Evolutionary conservation across 208 protist species (phyloP), one percentile per base, ranked within the genome.

Genomic region (Trypanosoma grayi): DNA sequence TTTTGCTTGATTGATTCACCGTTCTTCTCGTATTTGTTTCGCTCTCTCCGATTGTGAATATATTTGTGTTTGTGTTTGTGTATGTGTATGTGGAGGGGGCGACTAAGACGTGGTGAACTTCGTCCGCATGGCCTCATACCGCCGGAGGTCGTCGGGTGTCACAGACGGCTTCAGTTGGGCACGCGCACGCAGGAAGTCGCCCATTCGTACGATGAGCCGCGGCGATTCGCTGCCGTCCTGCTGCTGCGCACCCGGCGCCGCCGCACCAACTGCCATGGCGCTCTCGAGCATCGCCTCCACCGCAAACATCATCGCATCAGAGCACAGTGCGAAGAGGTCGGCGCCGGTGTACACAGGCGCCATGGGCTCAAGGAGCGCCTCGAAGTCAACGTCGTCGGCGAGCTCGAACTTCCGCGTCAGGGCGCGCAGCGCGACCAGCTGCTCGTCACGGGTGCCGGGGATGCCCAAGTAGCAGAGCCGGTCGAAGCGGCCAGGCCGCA

Each of bases 291-390:
- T 71, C 31, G 97, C 86, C 28, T 95, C 77, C n/a, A 99, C 86
- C 14, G 97, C 93, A 56, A 85, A 80, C 75, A 98, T 92, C 73
- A 97, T 93, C 3, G 97, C 96, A 69, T 98, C 96, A 7, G 90
- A 90, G 76, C 92, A 97, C 7, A 98, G 66, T 13, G 93, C 87
- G 33, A 94, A 95, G 44, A 98, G 81, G 69, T 99, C 98, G 2
- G 98, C 98, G 18, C 98, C 98, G 25, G 89, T 97, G 73, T 97
- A 98, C 11, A 84, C 70, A 20, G 81, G 71, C 11, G 84, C 76
- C 11, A 94, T 66, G n/a, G 83, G 81, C 50, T 79, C 73, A 20
- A 94, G 52, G 31, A 94, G 59, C 14, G 47, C 66, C 28, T 68
- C 39, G 5, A 96, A 64, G 30, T 78, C 57, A 5, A 96, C 90